Conservation (phyloP, 192 early-diverging fungal genomes). For the Backusella morwellensis region DNA sequence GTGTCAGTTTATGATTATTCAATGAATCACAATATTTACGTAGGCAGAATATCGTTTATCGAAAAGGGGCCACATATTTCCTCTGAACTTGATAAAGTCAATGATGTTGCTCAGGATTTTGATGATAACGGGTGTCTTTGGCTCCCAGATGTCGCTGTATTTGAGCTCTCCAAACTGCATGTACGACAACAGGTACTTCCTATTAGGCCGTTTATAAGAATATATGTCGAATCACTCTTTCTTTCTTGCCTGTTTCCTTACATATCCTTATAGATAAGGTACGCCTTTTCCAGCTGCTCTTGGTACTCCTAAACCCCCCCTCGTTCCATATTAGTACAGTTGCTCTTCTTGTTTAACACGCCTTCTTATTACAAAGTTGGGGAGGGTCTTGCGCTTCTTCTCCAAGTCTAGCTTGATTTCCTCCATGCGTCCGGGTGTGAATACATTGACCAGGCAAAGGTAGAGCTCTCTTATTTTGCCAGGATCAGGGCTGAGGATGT, state of each 20-base stretch:
- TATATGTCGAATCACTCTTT: not conserved
- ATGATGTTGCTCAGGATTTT: not conserved
- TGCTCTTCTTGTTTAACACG: not conserved
- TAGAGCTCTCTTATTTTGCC: not conserved
- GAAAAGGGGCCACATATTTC: not conserved
- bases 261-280: not conserved
- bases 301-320: not conserved
- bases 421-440: not conserved
- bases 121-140: not conserved
- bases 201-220: not conserved
- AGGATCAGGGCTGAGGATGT: not conserved
- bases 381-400: not conserved
- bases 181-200: not conserved
- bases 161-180: not conserved
- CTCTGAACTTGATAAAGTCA: not conserved
- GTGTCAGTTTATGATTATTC: not conserved
- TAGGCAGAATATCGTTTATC: not conserved
- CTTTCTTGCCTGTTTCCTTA: not conserved
- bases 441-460: not conserved
- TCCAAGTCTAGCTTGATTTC: not conserved
- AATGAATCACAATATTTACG: not conserved
- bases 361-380: not conserved
- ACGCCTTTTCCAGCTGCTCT: not conserved
- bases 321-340: not conserved
- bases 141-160: not conserved